Base-by-base conservation (phyloP, 441 rosid species). In the Rhodomyrtus psidioides region DNA sequence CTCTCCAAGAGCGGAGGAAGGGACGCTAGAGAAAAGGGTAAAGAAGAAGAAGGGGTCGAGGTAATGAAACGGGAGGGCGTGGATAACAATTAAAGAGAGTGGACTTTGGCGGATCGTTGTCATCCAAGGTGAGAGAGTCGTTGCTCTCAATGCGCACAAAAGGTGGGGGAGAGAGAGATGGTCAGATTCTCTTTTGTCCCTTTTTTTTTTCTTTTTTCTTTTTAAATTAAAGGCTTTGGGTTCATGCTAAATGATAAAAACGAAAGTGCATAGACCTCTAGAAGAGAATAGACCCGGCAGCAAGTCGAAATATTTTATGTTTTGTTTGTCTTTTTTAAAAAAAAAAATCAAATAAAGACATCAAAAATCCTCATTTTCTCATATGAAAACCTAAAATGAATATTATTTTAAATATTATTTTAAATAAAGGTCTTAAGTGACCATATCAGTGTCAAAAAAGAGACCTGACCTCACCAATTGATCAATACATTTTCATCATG, bases 131-230 rank as follows among this genome's bases (percentile, higher is more conserved):
- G 46, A 6, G 46, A 6, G 86, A 65, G 90, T 91, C 93, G 93
- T 90, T 92, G 90, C 91, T 88, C 84, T 91, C 93, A 89, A 92
- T n/a, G 93, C 90, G 81, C 93, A 93, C 88, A 85, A 88, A 89
- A 85, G 55, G 13, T 83, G 85, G 84, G 82, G 27, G 34, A 53
- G 54, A n/a, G 58, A 6, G 23, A 9, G 75, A 9, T 70, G 49
- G 16, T 70, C 16, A 84, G 89, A 91, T 88, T 91, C 91, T 88
- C 88, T 85, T 86, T 87, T 74, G 92, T 89, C 90, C 85, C 56
- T 89, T 9, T 86, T 19, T 87, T 88, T 34, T 34, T 34, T 34
- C 4, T 34, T 34, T 34, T 2, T n/a, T n/a, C n/a, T n/a, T n/a
- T n/a, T n/a, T n/a, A n/a, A n/a, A n/a, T 34, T 2, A 89, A 85